These are phyloP conservation scores for Tetradesmus obliquus DNA, from an alignment of 139 green algal genomes.

Conservation along the genomic window DNA sequence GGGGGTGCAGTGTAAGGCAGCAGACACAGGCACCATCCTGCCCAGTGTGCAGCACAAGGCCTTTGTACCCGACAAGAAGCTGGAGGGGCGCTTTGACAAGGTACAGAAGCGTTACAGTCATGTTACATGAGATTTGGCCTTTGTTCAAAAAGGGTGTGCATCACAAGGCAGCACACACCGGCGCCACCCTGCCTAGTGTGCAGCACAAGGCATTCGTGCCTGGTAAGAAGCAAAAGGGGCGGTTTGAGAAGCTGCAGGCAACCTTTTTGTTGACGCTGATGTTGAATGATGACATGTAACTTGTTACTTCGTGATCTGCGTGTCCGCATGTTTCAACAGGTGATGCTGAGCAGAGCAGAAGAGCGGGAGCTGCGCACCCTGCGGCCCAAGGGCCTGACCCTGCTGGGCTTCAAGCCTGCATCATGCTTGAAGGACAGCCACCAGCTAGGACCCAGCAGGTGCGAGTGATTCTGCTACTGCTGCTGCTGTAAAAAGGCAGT, in stretches of 20 bases:
- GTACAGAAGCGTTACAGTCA: neutral
- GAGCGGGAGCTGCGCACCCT: neutral
- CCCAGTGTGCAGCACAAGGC: neutral
- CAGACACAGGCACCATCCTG: neutral
- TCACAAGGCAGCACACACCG: neutral
- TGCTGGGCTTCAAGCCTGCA: slow-evolving; percentile 40
- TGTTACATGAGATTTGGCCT: too few species aligned
- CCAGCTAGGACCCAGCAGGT: neutral
- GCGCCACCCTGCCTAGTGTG: neutral
- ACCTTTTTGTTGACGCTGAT: too few species aligned
- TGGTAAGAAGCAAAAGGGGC: neutral
- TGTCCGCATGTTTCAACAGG: too few species aligned
- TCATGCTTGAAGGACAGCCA: neutral
- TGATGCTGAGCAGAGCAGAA: neutral
- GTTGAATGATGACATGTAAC: too few species aligned
- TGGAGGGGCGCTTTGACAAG: neutral
- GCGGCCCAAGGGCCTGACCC: slow-evolving; percentile 20
- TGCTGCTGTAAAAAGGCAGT: too few species aligned
- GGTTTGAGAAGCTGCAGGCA: neutral
- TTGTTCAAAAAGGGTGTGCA: too few species aligned
- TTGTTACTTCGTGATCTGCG: too few species aligned
- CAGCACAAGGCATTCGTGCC: neutral
- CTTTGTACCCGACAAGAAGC: neutral
- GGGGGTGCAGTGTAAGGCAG: neutral
- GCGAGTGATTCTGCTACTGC: neutral